These are phyloP conservation scores for Calonectria hawksworthii DNA, from an alignment of 2,329 filamentous ascomycete species.

Conservation along the genomic window DNA sequence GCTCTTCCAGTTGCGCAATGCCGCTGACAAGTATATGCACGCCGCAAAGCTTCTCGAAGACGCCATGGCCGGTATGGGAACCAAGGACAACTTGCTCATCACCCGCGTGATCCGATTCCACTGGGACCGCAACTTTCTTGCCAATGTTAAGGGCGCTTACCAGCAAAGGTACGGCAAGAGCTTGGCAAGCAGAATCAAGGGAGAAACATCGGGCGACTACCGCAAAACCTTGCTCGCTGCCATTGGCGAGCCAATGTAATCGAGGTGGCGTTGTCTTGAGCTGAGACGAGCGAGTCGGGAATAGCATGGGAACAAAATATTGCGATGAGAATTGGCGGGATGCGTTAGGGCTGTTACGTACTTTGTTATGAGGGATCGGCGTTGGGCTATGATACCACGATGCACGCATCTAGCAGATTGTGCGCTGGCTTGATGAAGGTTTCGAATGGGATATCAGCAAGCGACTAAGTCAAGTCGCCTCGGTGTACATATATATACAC, in stretches of 20 bases:
- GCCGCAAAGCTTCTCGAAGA: conserved; percentile 88
- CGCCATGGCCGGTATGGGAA: conserved; percentile 88
- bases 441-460: conserved; percentile 34
- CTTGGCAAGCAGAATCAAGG: conserved; percentile 78
- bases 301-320: conserved; percentile 4
- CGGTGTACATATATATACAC: not conserved
- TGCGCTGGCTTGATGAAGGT: conserved; percentile 9
- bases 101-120: conserved; percentile 84
- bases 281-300: not conserved
- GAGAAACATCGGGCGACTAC: conserved; percentile 90
- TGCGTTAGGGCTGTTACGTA: conserved; percentile 25
- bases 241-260: conserved; percentile 60
- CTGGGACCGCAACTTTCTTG: conserved; percentile 83
- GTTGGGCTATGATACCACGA: conserved; percentile 34
- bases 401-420: conserved; percentile 27
- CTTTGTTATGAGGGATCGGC: conserved; percentile 29
- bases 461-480: not conserved
- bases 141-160: conserved; percentile 85
- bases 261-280: not conserved
- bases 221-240: conserved; percentile 81
- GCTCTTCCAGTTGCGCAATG: conserved; percentile 82
- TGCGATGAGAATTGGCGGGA: not conserved
- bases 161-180: conserved; percentile 77
- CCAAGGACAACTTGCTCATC: conserved; percentile 86
- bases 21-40: conserved; percentile 84